Evolutionary conservation across 352 stramenopile species (phyloP).

Genomic region (Phytophthora sp.): DNA sequence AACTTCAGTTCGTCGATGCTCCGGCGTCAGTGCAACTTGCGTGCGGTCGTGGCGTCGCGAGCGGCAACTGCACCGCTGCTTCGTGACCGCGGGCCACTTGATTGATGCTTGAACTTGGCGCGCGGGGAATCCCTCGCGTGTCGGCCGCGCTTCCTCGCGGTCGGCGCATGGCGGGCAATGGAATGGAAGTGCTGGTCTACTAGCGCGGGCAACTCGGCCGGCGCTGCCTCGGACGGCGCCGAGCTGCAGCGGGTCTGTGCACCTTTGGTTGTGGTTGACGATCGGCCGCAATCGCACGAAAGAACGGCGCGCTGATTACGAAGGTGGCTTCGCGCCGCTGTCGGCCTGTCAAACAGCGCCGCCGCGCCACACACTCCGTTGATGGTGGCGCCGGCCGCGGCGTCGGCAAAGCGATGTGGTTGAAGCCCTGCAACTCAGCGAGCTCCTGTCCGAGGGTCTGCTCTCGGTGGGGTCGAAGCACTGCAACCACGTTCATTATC

Average conservation of each 20-base stretch:
- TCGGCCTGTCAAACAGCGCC: neutral
- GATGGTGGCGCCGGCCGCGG: neutral
- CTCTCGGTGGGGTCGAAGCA: neutral
- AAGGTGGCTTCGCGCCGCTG: constrained; percentile 16
- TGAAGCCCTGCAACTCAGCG: constrained; percentile 15
- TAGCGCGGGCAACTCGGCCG: neutral
- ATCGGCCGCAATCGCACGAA: constrained; percentile 19
- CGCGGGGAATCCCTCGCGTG: neutral
- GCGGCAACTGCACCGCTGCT: constrained; percentile 3
- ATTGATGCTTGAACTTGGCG: constrained; percentile 30
- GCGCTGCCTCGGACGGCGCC: neutral
- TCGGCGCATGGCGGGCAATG: neutral
- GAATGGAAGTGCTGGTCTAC: neutral
- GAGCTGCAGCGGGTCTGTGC: neutral
- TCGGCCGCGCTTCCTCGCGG: neutral
- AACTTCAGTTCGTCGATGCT: constrained; percentile 28
- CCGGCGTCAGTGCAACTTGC: neutral
- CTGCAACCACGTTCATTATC: constrained; percentile 20
- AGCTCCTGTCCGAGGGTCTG: neutral
- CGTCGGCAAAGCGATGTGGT: constrained; percentile 33
- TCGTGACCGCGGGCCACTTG: constrained; percentile 6
- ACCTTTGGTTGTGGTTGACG: constrained; percentile 34
- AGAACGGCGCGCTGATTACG: constrained; percentile 20
- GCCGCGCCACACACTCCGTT: constrained; percentile 3
- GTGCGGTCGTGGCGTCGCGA: neutral